phyloP scores from a whole-genome alignment of 108 stramenopile genomes.

The Epithemia pelagica region DNA sequence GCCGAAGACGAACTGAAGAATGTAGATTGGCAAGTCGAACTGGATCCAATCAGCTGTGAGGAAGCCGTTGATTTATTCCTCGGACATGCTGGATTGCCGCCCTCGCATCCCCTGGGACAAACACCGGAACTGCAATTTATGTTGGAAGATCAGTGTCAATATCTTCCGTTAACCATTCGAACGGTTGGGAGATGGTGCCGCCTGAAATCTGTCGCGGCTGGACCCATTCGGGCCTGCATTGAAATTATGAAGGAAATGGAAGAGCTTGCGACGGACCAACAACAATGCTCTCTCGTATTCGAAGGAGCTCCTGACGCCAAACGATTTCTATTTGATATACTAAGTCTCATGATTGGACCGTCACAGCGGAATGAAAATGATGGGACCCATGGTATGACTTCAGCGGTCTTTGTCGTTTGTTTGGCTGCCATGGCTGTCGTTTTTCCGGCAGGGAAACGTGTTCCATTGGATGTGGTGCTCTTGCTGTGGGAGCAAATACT shows the following conservation, averaged over 20 bases:
- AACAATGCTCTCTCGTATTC: slow-evolving; percentile 7
- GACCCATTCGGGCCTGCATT: slow-evolving; percentile 1
- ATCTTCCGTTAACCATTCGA: slow-evolving; percentile 34
- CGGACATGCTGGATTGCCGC: slow-evolving; percentile 30
- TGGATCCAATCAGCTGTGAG: slow-evolving; percentile 29
- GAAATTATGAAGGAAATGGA: slow-evolving; percentile 35
- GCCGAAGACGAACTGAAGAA: background rate
- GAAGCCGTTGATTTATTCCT: slow-evolving; percentile 47
- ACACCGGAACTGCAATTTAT: slow-evolving; percentile 19
- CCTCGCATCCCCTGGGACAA: slow-evolving; percentile 19
- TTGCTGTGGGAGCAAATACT: slow-evolving; percentile 28
- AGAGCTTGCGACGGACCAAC: slow-evolving; percentile 26
- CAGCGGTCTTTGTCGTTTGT: slow-evolving; percentile 23
- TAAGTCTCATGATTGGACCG: slow-evolving; percentile 29
- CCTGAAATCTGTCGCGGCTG: slow-evolving; percentile 47
- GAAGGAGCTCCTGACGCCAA: background rate
- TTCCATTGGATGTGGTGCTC: slow-evolving; percentile 26
- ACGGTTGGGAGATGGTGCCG: slow-evolving; percentile 47
- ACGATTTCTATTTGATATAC: slow-evolving; percentile 8
- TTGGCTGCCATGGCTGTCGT: slow-evolving; percentile 23
- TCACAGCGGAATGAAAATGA: background rate
- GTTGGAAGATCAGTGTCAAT: slow-evolving; percentile 14
- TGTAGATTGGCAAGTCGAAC: slow-evolving; percentile 24
- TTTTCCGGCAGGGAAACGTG: slow-evolving; percentile 10
- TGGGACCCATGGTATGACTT: slow-evolving; percentile 6